Evolutionary conservation across 2,329 filamentous ascomycete genomes (phyloP).

Genomic region (Leptographium wingfieldii): DNA sequence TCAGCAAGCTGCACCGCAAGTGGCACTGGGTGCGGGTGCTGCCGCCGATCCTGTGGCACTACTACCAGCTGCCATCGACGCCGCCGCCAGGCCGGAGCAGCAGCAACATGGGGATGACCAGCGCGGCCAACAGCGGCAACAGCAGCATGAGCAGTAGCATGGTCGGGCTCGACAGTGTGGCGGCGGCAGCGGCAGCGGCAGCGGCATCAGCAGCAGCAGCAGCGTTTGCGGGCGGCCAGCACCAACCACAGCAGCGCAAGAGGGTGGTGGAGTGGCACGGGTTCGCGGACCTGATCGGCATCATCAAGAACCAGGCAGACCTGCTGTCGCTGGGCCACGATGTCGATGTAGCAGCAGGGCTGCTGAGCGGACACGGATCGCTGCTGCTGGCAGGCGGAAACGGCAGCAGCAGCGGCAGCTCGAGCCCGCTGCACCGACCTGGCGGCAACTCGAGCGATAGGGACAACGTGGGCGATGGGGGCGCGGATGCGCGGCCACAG

Average conservation of each 20-base stretch:
- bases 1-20: conserved; percentile 69
- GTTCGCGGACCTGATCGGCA: conserved; percentile 59
- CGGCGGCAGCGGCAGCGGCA: conserved; percentile 14
- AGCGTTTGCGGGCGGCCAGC: not conserved
- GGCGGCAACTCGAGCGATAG: not conserved
- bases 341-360: conserved; percentile 40
- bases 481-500: not conserved
- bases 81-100: conserved; percentile 19
- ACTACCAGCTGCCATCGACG: conserved; percentile 24
- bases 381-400: not conserved
- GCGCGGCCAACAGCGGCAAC: conserved; percentile 11
- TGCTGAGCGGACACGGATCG: not conserved
- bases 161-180: not conserved
- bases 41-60: conserved; percentile 72
- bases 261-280: conserved; percentile 46
- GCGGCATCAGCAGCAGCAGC: conserved; percentile 15
- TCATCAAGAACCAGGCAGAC: conserved; percentile 66
- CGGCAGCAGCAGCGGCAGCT: not conserved
- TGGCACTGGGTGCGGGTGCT: conserved; percentile 82
- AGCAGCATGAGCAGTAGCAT: conserved; percentile 12
- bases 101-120: conserved; percentile 22
- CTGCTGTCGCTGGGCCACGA: conserved; percentile 62
- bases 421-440: not conserved
- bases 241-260: conserved; percentile 21
- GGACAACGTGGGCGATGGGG: not conserved